These are phyloP conservation scores for Claviceps paspali DNA, from an alignment of 2,329 filamentous ascomycete genomes.

Conservation along the genomic window DNA sequence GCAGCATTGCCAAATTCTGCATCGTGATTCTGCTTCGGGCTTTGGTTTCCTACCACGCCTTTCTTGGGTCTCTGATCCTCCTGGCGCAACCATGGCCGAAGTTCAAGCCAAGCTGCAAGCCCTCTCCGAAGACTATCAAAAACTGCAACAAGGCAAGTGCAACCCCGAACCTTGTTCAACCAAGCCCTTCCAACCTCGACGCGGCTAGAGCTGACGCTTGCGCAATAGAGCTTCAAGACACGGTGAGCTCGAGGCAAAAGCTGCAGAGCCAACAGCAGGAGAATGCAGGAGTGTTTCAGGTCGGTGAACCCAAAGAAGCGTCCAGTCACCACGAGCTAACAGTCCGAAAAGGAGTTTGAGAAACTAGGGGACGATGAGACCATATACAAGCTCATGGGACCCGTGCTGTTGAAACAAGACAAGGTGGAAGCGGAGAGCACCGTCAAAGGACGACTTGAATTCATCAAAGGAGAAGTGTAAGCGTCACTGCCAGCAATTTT, in stretches of 20 bases:
- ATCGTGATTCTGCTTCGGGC: no score
- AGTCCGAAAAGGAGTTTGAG: conserved; percentile 56
- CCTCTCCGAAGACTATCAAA: conserved; percentile 76
- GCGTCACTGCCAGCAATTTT: conserved; percentile 13
- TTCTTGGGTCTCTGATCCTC: background rate
- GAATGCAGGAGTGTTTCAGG: conserved; percentile 75
- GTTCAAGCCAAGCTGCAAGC: conserved; percentile 63
- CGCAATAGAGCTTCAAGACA: conserved; percentile 56
- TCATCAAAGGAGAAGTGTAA: conserved; percentile 88
- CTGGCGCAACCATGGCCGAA: conserved; percentile 42
- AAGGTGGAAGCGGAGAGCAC: conserved; percentile 79
- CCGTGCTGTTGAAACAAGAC: conserved; percentile 88
- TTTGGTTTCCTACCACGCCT: background rate
- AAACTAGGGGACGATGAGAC: conserved; percentile 64
- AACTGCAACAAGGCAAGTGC: conserved; percentile 60
- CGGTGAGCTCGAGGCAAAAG: conserved; percentile 70
- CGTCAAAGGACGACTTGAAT: conserved; percentile 80
- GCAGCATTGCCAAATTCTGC: background rate
- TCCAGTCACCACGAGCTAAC: background rate
- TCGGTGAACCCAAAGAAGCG: conserved; percentile 15
- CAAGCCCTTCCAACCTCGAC: background rate
- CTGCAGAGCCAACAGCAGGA: conserved; percentile 91
- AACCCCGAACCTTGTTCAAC: background rate
- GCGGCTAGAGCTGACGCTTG: conserved; percentile 4
- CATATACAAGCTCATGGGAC: conserved; percentile 93